Evolutionary conservation across 2,329 filamentous ascomycete species (phyloP), one percentile per base, ranked within the genome.

Genomic region (Anisogramma anomala): DNA sequence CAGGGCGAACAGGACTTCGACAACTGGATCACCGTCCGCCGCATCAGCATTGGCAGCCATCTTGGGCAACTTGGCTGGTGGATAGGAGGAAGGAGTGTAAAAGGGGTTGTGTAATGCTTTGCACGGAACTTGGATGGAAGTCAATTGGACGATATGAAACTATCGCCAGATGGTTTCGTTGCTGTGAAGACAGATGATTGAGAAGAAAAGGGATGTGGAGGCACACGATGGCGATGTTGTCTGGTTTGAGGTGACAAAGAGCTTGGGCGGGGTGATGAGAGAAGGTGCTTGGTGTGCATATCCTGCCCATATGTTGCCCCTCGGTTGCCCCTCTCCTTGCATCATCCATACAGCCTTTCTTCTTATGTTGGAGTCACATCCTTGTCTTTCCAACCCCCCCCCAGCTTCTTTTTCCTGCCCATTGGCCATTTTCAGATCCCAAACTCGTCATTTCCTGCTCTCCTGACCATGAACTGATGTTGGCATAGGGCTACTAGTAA

Each of bases 1-100:
- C 52, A 78, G 66, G 52, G 68, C 72, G 59, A 78, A 68, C 55
- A 78, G 69, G 50, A 77, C 70, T 49, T 76, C 66, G 3, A 32
- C 30, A 54, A 77, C 64, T 50, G 72, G 72, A 57, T 77, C 53
- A 33, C 47, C 69, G 56, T 76, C 72, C 53, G 66, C 65, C 59
- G 73, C 69, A 56, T 72, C 71, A 60, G 62, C 66, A 68, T 76
- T 76, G 56, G 61, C 61, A 58, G 70, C 68, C 73, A 77, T 77
- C 60, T 61, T 72, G 64, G 49, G 52, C 54, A 55, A 53, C 43
- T 49, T 52, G 46, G 57, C 46, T 26, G 43, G 20, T 48, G 49
- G 38, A 10, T 34, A 43, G 20, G 26, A 28, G 15, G 25, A 17
- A 19, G 18, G 15, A 33, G 22, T 23, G 7, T 37, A 31, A n/a